Evolutionary conservation across 176 grass and related monocot genomes (phyloP).

Genomic region (Carex pumila): DNA sequence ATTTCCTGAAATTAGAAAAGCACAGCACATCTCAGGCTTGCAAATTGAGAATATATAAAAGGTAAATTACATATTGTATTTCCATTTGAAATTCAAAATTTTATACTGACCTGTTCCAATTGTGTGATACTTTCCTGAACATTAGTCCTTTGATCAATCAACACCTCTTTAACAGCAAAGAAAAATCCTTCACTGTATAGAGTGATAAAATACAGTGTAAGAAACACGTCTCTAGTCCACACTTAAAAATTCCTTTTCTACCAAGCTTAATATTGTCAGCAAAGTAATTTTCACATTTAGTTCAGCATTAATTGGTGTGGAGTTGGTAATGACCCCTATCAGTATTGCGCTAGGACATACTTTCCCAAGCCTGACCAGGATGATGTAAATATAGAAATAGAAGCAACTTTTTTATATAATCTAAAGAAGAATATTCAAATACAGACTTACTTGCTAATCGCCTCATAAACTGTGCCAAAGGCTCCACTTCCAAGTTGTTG

Average conservation of each 20-base stretch:
- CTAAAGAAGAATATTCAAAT: neutral
- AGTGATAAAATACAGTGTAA: slow-evolving; percentile 23
- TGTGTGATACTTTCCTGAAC: slow-evolving; percentile 70
- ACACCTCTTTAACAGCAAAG: slow-evolving; percentile 99
- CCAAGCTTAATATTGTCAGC: neutral
- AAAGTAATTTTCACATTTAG: neutral
- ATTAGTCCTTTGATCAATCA: slow-evolving; percentile 83
- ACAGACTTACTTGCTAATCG: slow-evolving; percentile 90
- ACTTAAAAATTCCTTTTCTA: neutral
- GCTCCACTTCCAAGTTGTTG: slow-evolving; percentile 72
- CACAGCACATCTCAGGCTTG: slow-evolving; percentile 17
- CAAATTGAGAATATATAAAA: slow-evolving; percentile 6
- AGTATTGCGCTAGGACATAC: neutral
- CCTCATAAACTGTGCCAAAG: slow-evolving; percentile 76
- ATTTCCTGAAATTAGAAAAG: slow-evolving; percentile 60
- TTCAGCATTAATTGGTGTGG: neutral
- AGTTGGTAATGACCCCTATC: neutral
- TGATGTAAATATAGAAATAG: too few species aligned
- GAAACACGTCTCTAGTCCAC: neutral
- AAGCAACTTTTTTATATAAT: neutral
- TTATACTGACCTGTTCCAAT: slow-evolving; percentile 77
- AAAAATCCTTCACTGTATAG: slow-evolving; percentile 81
- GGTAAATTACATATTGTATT: slow-evolving; percentile 6
- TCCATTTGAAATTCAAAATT: slow-evolving; percentile 12
- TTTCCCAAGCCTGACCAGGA: neutral